Evolutionary conservation across 495 filamentous ascomycete species (phyloP).

Genomic region (Neurospora cerealis): DNA sequence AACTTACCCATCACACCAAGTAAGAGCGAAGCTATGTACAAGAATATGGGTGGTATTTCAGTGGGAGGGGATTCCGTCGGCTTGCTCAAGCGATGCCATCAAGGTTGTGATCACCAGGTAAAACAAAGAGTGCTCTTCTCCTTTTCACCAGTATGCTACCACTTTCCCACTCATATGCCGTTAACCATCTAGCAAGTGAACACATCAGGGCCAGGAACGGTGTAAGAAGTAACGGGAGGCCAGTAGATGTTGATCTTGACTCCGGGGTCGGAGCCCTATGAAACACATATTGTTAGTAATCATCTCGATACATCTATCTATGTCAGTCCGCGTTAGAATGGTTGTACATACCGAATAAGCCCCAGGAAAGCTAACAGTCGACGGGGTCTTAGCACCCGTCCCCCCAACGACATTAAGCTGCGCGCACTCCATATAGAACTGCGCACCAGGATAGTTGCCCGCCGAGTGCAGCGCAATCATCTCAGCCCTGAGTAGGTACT

Average conservation of each 20-base stretch:
- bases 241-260: slow-evolving; percentile 40
- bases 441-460: slow-evolving; percentile 30
- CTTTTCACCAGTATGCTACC: background rate
- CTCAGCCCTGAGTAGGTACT: slow-evolving; percentile 45
- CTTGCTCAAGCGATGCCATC: background rate
- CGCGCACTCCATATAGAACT: slow-evolving; percentile 46
- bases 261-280: slow-evolving; percentile 29
- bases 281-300: background rate
- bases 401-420: slow-evolving; percentile 37
- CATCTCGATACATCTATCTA: background rate
- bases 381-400: slow-evolving; percentile 18
- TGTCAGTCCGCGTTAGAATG: background rate
- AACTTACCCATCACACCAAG: no score
- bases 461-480: slow-evolving; percentile 44
- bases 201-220: slow-evolving; percentile 27
- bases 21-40: background rate
- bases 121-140: background rate
- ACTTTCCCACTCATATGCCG: background rate
- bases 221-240: slow-evolving; percentile 27
- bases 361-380: slow-evolving; percentile 30
- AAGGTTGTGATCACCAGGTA: background rate
- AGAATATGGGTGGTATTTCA: background rate
- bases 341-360: slow-evolving; percentile 24
- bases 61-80: background rate
- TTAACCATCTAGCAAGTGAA: slow-evolving; percentile 19